A percentile compares a stretch with the other conserved stretches of the same genome.
phyloP scores from a whole-genome alignment of 202 grass and related monocot species.

The Sporobolus alterniflorus region DNA sequence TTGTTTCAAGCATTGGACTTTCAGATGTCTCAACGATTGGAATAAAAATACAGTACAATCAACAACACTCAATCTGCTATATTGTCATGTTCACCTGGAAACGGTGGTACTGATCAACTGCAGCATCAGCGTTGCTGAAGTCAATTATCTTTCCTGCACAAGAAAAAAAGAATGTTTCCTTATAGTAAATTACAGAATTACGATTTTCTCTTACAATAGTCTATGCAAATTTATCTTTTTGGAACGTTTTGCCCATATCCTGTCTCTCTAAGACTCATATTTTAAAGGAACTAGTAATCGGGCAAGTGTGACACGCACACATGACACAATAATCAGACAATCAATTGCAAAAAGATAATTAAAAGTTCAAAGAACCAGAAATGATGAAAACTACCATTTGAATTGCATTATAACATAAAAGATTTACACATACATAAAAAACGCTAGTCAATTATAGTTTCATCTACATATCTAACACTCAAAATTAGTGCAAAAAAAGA shows the following conservation, averaged over 20 bases:
- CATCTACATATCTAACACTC: no score
- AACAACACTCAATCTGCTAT: not conserved
- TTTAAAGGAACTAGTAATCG: no score
- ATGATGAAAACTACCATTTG: no score
- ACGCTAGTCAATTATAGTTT: no score
- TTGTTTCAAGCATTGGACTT: not conserved
- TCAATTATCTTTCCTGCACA: constrained; percentile 78
- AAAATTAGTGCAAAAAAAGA: no score
- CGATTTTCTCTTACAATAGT: not conserved
- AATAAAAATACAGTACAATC: not conserved
- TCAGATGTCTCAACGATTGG: not conserved
- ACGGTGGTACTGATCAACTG: constrained; percentile 91
- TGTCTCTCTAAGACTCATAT: not conserved
- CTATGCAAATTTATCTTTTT: not conserved
- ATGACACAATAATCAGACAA: no score
- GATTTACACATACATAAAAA: no score
- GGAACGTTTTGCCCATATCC: not conserved
- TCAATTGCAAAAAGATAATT: no score
- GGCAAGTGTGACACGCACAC: no score
- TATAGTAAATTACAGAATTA: not conserved
- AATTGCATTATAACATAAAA: no score
- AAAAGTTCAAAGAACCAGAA: no score
- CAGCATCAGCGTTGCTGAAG: constrained; percentile 95
- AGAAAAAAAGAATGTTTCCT: not conserved
- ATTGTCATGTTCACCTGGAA: constrained; percentile 51